Percentiles rank a stretch among this genome's conserved stretches.
phyloP scores from a whole-genome alignment of 768 basidiomycete species.

The Collybia sordida region DNA sequence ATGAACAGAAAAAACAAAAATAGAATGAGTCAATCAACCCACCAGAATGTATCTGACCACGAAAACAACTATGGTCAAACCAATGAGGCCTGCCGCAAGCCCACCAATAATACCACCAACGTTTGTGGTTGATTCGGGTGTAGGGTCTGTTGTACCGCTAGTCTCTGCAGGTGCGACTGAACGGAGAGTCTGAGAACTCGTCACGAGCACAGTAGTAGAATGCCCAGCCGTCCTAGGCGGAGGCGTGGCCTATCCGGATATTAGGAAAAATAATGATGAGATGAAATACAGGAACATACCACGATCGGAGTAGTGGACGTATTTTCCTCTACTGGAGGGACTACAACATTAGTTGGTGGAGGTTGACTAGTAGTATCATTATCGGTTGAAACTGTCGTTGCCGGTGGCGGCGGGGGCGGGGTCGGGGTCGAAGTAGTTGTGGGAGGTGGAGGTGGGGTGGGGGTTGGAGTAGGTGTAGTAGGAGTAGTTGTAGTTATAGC shows the following conservation, averaged over 20 bases:
- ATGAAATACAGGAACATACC: background rate
- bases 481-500: background rate
- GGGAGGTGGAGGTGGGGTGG: background rate
- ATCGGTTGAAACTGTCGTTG: background rate
- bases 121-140: conserved; percentile 15
- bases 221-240: background rate
- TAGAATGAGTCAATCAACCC: conserved; percentile 14
- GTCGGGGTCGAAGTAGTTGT: background rate
- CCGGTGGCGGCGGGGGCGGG: too few relatives aligned
- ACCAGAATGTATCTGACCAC: conserved; percentile 48
- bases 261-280: background rate
- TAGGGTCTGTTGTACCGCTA: conserved; percentile 13
- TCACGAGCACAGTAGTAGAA: background rate
- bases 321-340: background rate
- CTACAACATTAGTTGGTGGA: background rate
- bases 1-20: background rate
- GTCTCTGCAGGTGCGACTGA: conserved; percentile 14
- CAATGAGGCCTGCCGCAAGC: conserved; percentile 45
- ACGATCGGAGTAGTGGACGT: background rate
- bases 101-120: conserved; percentile 38
- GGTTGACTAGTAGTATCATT: background rate
- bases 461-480: background rate
- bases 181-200: background rate
- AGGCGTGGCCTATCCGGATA: background rate
- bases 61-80: conserved; percentile 38